Conservation (phyloP, 306 rosid species). For the Neltuma alba region DNA sequence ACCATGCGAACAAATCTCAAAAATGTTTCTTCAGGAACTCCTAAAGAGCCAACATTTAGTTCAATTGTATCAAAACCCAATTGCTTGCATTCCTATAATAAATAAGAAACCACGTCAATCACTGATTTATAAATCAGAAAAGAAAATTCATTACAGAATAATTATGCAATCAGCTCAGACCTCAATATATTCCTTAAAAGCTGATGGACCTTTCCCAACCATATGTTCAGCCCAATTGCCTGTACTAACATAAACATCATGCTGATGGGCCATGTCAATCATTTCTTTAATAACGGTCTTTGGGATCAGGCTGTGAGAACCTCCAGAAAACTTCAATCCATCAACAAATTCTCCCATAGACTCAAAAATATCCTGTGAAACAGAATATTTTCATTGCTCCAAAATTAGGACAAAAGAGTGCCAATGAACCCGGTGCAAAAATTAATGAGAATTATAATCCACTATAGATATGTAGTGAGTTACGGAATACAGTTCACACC, state of each 20-base stretch:
- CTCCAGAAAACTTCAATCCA: slow-evolving; percentile 87
- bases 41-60: slow-evolving; percentile 72
- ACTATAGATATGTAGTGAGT: neutral
- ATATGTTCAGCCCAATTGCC: slow-evolving; percentile 93
- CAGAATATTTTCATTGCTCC: slow-evolving; percentile 12
- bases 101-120: neutral
- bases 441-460: neutral
- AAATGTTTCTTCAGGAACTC: slow-evolving; percentile 82
- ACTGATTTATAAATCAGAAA: neutral
- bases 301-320: slow-evolving; percentile 80
- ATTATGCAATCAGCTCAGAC: slow-evolving; percentile 41
- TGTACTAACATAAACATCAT: slow-evolving; percentile 82
- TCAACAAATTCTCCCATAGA: slow-evolving; percentile 82
- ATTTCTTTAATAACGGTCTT: slow-evolving; percentile 68
- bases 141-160: neutral
- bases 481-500: neutral
- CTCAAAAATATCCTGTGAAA: slow-evolving; percentile 74
- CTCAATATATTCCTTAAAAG: slow-evolving; percentile 75
- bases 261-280: slow-evolving; percentile 79
- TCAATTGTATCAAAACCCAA: slow-evolving; percentile 87
- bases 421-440: neutral
- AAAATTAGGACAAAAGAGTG: neutral
- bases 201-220: slow-evolving; percentile 70
- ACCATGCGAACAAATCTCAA: slow-evolving; percentile 76
- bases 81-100: slow-evolving; percentile 77